These are phyloP conservation scores for Candida freyschussii DNA, from an alignment of 1,139 yeast genomes.

Conservation along the genomic window DNA sequence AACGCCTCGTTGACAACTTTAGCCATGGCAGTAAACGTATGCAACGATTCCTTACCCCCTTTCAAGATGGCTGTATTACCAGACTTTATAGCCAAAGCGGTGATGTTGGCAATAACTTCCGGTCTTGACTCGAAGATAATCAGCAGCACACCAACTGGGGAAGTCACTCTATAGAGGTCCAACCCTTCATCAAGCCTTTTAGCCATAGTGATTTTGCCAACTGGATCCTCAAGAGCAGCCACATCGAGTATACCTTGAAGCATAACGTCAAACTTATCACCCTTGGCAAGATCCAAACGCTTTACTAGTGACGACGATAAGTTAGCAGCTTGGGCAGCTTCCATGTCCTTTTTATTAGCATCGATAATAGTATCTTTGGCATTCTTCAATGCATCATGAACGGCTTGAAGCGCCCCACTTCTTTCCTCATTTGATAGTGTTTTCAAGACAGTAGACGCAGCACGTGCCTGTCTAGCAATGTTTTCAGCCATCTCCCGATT, in stretches of 20 bases:
- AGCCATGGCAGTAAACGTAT: slow-evolving; percentile 83
- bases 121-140: slow-evolving; percentile 97
- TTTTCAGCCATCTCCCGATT: slow-evolving; percentile 64
- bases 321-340: slow-evolving; percentile 53
- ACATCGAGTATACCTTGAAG: slow-evolving; percentile 92
- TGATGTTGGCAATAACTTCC: slow-evolving; percentile 95
- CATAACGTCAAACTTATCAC: slow-evolving; percentile 90
- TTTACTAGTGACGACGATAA: slow-evolving; percentile 70
- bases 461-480: slow-evolving; percentile 74
- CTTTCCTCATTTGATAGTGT: slow-evolving; percentile 71
- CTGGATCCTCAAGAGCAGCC: slow-evolving; percentile 81
- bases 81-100: slow-evolving; percentile 91
- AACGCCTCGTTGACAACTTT: slow-evolving; percentile 62
- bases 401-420: slow-evolving; percentile 63
- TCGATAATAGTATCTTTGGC: slow-evolving; percentile 57
- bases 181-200: slow-evolving; percentile 83
- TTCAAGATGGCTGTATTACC: slow-evolving; percentile 94
- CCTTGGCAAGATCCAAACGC: slow-evolving; percentile 73
- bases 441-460: slow-evolving; percentile 75
- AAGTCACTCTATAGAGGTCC: slow-evolving; percentile 73
- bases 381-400: slow-evolving; percentile 61
- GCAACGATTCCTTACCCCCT: slow-evolving; percentile 91
- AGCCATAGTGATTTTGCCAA: slow-evolving; percentile 79
- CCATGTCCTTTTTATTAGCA: slow-evolving; percentile 75
- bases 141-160: slow-evolving; percentile 91